Evolutionary conservation across 345 rosid genomes (phyloP).

Genomic region (Gossypium longicalyx): DNA sequence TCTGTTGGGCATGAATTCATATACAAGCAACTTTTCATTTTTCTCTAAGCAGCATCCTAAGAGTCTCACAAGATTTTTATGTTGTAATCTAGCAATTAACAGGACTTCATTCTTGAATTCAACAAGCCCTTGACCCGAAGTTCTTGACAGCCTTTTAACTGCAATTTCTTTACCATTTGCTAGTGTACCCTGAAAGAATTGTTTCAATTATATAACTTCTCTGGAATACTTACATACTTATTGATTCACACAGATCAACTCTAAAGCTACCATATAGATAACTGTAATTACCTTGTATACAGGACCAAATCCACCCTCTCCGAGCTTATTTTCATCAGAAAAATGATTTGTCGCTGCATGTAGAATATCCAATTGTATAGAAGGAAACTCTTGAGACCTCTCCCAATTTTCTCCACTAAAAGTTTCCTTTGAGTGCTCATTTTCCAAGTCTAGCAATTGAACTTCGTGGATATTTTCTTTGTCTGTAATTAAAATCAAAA

Average conservation of each 20-base stretch:
- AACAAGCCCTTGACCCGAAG: conserved; percentile 22
- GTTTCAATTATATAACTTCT: not conserved
- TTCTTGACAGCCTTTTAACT: conserved; percentile 14
- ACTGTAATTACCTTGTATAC: conserved; percentile 3
- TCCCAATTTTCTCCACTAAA: not conserved
- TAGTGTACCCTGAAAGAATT: not conserved
- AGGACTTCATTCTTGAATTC: conserved; percentile 3
- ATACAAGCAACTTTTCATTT: conserved; percentile 15
- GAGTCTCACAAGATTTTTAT: not conserved
- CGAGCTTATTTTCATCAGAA: not conserved
- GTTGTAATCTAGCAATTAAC: not conserved
- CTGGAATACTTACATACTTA: not conserved
- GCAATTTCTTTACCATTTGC: conserved; percentile 13
- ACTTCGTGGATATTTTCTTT: not conserved
- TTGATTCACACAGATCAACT: not conserved
- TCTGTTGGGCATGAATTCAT: not conserved
- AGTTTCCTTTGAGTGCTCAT: not conserved
- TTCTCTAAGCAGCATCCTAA: conserved; percentile 23
- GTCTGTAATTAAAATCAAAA: not conserved
- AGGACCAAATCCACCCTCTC: conserved; percentile 15
- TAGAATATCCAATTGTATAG: not conserved
- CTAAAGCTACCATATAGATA: not conserved
- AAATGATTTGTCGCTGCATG: conserved; percentile 1
- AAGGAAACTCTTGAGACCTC: not conserved
- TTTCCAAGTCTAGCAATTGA: not conserved